Evolutionary conservation across 2,329 filamentous ascomycete species (phyloP), one percentile per base, ranked within the genome.

Genomic region (Diaporthe citrichinensis): DNA sequence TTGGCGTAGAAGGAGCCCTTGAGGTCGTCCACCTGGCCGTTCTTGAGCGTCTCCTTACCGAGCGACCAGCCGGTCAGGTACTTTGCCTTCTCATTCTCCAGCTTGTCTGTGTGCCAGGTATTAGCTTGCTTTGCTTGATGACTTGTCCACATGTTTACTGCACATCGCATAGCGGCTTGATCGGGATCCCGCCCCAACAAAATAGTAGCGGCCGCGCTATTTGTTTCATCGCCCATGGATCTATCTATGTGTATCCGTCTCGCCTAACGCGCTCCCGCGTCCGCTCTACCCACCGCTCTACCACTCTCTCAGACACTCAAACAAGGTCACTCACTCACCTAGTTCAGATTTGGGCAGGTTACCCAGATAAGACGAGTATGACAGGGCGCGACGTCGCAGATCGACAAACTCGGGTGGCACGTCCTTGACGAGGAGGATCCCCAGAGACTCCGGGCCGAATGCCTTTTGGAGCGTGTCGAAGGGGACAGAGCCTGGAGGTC

Each of bases 401-500:
- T 89, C 85, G 20, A 89, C 84, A 80, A 98, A 99, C 71, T 91
- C 87, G 8, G 88, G 77, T 0, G 95, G 94, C 0, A 98, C 90
- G 82, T 95, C 94, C 82, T 94, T 95, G 65, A 99, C 96, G n/a
- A 98, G 87, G 73, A 99, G 93, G 71, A 99, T 98, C 0, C 97
- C 97, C 17, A 98, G 88, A 2, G 95, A 98, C 36, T 94, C 92
- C 1, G 96, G 95, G 0, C 97, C 97, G 82, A 99, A 98, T 0
- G 97, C 97, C 79, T 93, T 85, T 80, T 94, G 90, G 15, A 97
- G 88, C 0, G 90, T 90, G 74, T 91, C 89, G 71, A 95, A 93
- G 0, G 93, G 88, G 61, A 96, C 88, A 74, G 89, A 90, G 28
- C 91, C 93, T 94, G 78, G 57, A 72, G 51, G 65, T 28, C 7